phyloP scores from a whole-genome alignment of 108 stramenopile genomes.

The Parmales sp. region DNA sequence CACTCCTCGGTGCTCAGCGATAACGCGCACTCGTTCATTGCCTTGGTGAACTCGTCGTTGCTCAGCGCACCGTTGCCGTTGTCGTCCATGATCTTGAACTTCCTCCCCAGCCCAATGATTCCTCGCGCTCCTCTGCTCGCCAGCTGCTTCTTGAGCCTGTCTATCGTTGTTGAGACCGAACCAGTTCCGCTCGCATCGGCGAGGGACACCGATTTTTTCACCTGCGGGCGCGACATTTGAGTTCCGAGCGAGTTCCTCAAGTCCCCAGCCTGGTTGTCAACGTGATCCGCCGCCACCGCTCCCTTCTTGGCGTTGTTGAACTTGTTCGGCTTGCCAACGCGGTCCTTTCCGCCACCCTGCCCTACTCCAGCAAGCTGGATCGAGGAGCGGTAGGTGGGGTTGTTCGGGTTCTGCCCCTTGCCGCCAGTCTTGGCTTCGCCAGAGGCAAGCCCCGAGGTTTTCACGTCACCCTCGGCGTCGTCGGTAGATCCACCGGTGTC shows the following conservation, averaged over 20 bases:
- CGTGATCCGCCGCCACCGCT: neutral
- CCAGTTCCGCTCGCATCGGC: neutral
- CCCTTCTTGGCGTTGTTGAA: neutral
- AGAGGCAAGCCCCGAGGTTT: too few species aligned
- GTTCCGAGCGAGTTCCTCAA: neutral
- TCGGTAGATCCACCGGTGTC: neutral
- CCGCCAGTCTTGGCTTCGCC: neutral
- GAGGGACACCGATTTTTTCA: neutral
- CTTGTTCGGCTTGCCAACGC: neutral
- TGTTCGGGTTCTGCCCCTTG: neutral
- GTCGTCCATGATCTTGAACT: constrained; percentile 43
- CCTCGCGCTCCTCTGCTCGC: constrained; percentile 16
- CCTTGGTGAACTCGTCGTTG: constrained; percentile 42
- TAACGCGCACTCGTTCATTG: constrained; percentile 29
- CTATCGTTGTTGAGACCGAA: neutral
- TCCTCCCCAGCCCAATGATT: constrained; percentile 31
- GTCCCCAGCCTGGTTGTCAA: neutral
- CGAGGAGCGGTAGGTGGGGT: constrained; percentile 7
- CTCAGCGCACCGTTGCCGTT: constrained; percentile 21
- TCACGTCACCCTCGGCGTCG: constrained; percentile 13
- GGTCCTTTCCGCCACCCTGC: neutral
- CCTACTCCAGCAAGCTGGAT: neutral
- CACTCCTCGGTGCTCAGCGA: constrained; percentile 31
- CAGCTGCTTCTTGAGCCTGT: constrained; percentile 11
- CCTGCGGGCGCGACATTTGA: neutral